Percentiles rank a stretch among this genome's conserved stretches.
phyloP scores from a whole-genome alignment of 2,329 filamentous ascomycete species.

The Pseudocercospora crystallina region DNA sequence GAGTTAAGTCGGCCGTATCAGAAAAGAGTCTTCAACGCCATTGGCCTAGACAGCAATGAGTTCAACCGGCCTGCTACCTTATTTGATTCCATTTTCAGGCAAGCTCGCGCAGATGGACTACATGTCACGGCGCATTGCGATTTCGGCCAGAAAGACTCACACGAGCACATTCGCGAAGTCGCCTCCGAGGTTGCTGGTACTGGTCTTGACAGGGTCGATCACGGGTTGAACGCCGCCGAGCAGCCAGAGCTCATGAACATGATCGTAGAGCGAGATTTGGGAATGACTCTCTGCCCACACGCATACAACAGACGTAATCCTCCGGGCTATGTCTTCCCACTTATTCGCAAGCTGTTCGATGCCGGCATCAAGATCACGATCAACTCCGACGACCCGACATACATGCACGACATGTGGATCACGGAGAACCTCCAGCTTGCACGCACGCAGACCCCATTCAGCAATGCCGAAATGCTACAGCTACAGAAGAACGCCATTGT shows the following conservation, averaged over 20 bases:
- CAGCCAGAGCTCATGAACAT: constrained; percentile 34
- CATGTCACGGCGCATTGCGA: constrained; percentile 54
- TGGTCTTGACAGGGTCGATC: constrained; percentile 44
- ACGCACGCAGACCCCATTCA: constrained; percentile 43
- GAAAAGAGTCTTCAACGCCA: constrained; percentile 43
- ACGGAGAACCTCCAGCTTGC: constrained; percentile 49
- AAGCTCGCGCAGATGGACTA: constrained; percentile 43
- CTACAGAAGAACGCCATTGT: constrained; percentile 46
- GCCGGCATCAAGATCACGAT: constrained; percentile 49
- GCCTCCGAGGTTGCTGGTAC: constrained; percentile 30
- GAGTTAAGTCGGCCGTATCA: constrained; percentile 42
- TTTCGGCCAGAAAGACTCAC: constrained; percentile 51
- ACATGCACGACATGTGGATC: constrained; percentile 54
- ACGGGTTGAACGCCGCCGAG: constrained; percentile 44
- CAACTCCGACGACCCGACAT: constrained; percentile 52
- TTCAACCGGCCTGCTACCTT: constrained; percentile 47
- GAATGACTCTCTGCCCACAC: constrained; percentile 45
- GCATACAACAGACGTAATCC: constrained; percentile 45
- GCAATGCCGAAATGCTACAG: constrained; percentile 44
- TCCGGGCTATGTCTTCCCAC: constrained; percentile 43
- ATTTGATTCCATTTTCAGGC: constrained; percentile 44
- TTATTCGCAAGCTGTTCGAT: constrained; percentile 46
- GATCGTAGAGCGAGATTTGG: constrained; percentile 36
- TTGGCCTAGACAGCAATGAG: constrained; percentile 52
- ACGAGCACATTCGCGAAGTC: constrained; percentile 45